Evolutionary conservation across 306 rosid genomes (phyloP), one percentile per base, ranked within the genome.

Genomic region (Gleditsia sinensis): DNA sequence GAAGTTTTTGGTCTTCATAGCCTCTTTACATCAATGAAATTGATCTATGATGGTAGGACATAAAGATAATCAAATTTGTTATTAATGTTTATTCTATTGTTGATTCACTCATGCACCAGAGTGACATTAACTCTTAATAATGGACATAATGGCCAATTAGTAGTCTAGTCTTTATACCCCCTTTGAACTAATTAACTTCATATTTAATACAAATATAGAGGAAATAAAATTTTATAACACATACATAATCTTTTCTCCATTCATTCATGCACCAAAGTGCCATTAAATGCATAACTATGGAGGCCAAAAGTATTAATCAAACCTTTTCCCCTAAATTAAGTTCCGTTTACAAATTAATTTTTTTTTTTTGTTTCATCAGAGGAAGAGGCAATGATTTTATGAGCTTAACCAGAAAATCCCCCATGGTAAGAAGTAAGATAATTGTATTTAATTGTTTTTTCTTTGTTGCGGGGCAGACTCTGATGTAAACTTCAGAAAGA

Each of bases 11-110:
- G 40, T 40, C 82, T 34, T 53, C 39, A 28, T 16, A 7, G 40
- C 71, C n/a, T 4, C 7, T 64, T 45, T 43, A 23, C 39, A 64
- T 23, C 69, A n/a, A 55, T 53, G 66, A 65, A 79, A 16, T 46
- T 20, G 56, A 54, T 8, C 19, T 13, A 21, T 30, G 16, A 54
- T 24, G 2, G 33, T 30, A 30, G 2, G 4, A 21, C 32, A 43
- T 9, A 23, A 46, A 21, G 32, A 2, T 16, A 65, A 36, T 51
- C 5, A 45, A 72, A 55, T 48, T 2, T n/a, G 2, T 16, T 58
- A 40, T 33, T 42, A 16, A 32, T 20, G 19, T 37, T 19, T 34
- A 57, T n/a, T 42, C 23, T 50, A 23, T 7, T 37, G 11, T 59
- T 64, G 43, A 61, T 30, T 32, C 27, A 68, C 64, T 46, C 27